Conservation (phyloP, 1,284 basidiomycete genomes). For the Puccinia triticina region DNA sequence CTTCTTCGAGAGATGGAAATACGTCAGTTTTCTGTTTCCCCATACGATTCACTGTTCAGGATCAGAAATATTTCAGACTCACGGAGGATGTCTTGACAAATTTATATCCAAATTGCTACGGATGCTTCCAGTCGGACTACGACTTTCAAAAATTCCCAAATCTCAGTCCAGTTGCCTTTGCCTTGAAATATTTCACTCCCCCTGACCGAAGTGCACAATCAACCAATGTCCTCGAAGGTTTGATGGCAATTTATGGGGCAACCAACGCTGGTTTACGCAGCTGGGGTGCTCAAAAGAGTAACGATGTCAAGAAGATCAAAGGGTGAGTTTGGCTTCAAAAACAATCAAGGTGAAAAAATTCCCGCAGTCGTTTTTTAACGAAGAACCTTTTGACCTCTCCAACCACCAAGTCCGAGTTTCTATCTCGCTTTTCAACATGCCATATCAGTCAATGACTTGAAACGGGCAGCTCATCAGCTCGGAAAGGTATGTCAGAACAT, state of each 20-base stretch:
- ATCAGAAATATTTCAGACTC: background rate
- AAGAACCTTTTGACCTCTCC: background rate
- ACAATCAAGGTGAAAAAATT: background rate
- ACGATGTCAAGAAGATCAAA: slow-evolving; percentile 17
- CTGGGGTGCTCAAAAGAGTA: background rate
- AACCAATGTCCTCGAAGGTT: background rate
- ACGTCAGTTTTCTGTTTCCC: background rate
- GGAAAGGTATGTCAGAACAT: slow-evolving; percentile 21
- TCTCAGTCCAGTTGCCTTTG: slow-evolving; percentile 10
- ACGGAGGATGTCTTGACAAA: background rate
- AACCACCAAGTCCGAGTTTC: background rate
- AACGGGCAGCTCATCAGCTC: background rate
- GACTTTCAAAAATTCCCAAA: background rate
- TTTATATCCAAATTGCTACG: background rate
- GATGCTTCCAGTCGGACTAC: background rate
- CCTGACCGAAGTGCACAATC: no score
- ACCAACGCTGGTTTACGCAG: slow-evolving; percentile 28
- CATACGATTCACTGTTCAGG: background rate
- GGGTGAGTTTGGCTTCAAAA: slow-evolving; percentile 13
- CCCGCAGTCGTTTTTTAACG: background rate
- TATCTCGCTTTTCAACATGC: slow-evolving; percentile 25
- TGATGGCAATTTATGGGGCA: background rate
- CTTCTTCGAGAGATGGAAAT: background rate
- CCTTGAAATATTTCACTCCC: slow-evolving; percentile 19
- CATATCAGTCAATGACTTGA: background rate